These are phyloP conservation scores for Phialocephala subalpina DNA, from an alignment of 2,329 filamentous ascomycete genomes.

Conservation along the genomic window DNA sequence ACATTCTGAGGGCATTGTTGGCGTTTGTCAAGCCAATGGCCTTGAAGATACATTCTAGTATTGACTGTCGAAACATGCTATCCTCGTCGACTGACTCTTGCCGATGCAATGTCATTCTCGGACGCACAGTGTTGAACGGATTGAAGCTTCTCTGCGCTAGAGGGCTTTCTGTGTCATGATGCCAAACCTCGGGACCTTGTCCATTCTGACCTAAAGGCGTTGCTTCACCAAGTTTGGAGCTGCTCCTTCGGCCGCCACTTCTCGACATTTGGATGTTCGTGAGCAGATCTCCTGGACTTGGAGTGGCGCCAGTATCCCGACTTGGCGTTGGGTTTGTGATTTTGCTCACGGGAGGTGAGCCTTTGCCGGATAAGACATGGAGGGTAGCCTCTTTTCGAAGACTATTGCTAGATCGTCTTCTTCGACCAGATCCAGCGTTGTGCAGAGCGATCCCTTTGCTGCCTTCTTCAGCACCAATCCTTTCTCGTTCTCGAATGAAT, in stretches of 20 bases:
- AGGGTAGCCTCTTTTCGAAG: slow-evolving; percentile 82
- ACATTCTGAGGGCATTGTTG: slow-evolving; percentile 69
- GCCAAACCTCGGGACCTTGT: slow-evolving; percentile 42
- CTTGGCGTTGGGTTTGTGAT: slow-evolving; percentile 43
- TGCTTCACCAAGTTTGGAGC: slow-evolving; percentile 27
- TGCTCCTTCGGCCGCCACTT: slow-evolving; percentile 56
- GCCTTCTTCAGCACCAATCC: slow-evolving; percentile 80
- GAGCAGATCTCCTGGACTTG: slow-evolving; percentile 80
- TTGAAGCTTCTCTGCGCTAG: slow-evolving; percentile 59
- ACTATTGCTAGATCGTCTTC: slow-evolving; percentile 75
- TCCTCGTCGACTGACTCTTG: slow-evolving; percentile 90
- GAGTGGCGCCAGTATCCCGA: slow-evolving; percentile 47
- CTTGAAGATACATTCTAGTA: slow-evolving; percentile 95
- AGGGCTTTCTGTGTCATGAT: slow-evolving; percentile 43
- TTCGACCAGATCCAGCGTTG: slow-evolving; percentile 72
- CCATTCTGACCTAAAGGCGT: slow-evolving; percentile 33
- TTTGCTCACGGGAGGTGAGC: slow-evolving; percentile 24
- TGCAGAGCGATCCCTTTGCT: slow-evolving; percentile 95
- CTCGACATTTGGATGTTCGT: slow-evolving; percentile 79
- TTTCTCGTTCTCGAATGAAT: slow-evolving; percentile 84
- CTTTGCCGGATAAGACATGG: slow-evolving; percentile 58
- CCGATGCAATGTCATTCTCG: slow-evolving; percentile 65
- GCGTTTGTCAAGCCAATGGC: slow-evolving; percentile 82
- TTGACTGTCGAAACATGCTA: slow-evolving; percentile 84
- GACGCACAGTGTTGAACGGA: slow-evolving; percentile 60